Evolutionary conservation across 352 stramenopile genomes (phyloP), one percentile per base, ranked within the genome.

Genomic region (Pythium sukuiense): DNA sequence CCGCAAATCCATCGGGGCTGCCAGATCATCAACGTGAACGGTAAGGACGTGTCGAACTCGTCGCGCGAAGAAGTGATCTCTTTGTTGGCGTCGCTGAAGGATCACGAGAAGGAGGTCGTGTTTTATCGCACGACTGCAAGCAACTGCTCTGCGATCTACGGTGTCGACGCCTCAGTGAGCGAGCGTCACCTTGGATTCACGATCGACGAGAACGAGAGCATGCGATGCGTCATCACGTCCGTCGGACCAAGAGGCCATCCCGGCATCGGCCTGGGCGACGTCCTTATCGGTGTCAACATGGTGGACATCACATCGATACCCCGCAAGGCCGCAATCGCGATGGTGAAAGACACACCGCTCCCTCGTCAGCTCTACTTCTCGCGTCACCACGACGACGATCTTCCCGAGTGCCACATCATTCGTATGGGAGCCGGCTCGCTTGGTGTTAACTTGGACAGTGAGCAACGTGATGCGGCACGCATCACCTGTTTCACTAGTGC

Each of bases 21-120:
- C 33, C 80, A 81, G 30, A 80, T 90, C 39, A 53, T 90, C 43
- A 66, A 71, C 46, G 74, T 90, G 24, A 88, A 90, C 58, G 74
- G 69, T n/a, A 48, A 54, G 4, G 78, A 87, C 29, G 76, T 87
- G 8, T 84, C 81, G 6, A 56, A n/a, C 3, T 59, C 53, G 5
- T 37, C 72, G 3, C 74, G 80, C 7, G 70, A 88, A 50, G 64
- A 73, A 9, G 74, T 86, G 4, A 61, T 76, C n/a, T 59, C 71
- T 0, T 11, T 80, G 37, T 65, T 90, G 5, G 56, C 63, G 20
- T 58, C 37, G 1, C 46, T 85, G 27, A 76, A 69, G 61, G 72
- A 88, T 18, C 63, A 80, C 43, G 74, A 83, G 24, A 90, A 90
- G 64, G 66, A 85, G 11, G 66, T 90, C 18, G 61, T 87, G 29